These are phyloP conservation scores for Trichoderma sp. DNA, from an alignment of 2,329 filamentous ascomycete species.

Conservation along the genomic window DNA sequence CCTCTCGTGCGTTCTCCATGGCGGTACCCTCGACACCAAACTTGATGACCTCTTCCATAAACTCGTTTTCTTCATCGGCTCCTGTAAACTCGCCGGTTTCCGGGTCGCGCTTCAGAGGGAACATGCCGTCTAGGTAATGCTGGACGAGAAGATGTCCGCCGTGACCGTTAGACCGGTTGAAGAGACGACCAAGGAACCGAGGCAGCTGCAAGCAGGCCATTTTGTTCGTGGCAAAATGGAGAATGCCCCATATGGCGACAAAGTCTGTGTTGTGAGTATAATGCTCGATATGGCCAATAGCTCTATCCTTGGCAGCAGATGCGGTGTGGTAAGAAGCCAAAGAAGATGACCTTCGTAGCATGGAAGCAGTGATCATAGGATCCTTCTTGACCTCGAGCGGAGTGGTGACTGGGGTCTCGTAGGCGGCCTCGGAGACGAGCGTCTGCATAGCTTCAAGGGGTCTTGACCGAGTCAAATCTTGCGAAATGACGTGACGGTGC, in stretches of 20 bases:
- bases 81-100: constrained; percentile 42
- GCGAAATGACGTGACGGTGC: constrained; percentile 48
- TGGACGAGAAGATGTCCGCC: constrained; percentile 60
- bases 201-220: constrained; percentile 47
- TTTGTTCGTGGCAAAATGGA: constrained; percentile 59
- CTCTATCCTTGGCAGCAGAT: constrained; percentile 42
- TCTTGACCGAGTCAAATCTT: constrained; percentile 35
- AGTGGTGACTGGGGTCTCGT: constrained; percentile 26
- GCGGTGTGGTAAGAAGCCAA: constrained; percentile 37
- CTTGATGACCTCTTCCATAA: constrained; percentile 59
- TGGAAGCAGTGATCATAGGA: constrained; percentile 20
- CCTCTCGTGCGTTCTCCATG: constrained; percentile 44
- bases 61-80: constrained; percentile 50
- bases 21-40: constrained; percentile 44
- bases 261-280: constrained; percentile 74
- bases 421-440: constrained; percentile 37
- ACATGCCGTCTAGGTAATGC: constrained; percentile 62
- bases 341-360: constrained; percentile 28
- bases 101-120: constrained; percentile 47
- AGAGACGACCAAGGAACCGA: constrained; percentile 61
- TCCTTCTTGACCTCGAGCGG: constrained; percentile 25
- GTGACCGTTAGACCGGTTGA: constrained; percentile 48
- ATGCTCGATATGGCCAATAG: constrained; percentile 73
- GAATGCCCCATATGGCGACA: constrained; percentile 69
- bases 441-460: constrained; percentile 37